Conservation (phyloP, 169 alveolate genomes). For the Eimeria sp. region DNA sequence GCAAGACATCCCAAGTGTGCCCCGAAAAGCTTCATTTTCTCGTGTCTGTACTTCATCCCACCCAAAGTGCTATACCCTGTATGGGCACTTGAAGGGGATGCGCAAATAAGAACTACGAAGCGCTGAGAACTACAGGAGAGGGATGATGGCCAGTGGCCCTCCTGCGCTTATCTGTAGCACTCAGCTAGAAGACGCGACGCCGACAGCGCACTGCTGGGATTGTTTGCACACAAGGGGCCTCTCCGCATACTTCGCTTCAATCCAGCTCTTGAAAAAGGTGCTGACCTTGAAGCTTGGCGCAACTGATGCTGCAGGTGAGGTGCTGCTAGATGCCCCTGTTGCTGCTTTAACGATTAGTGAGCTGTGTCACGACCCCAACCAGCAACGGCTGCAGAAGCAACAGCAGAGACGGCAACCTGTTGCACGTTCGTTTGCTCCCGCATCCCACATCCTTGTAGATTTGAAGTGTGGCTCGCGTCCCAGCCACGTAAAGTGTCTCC, state of each 20-base stretch:
- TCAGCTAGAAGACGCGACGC: constrained; percentile 16
- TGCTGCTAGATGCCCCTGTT: constrained; percentile 30
- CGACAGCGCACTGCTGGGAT: constrained; percentile 57
- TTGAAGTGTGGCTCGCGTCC: constrained; percentile 62
- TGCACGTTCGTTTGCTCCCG: constrained; percentile 10
- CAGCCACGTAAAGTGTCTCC: not conserved
- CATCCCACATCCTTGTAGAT: constrained; percentile 28
- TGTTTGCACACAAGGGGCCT: constrained; percentile 55
- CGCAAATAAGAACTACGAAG: not conserved
- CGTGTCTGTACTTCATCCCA: not conserved
- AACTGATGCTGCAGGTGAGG: constrained; percentile 36
- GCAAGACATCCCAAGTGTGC: not conserved
- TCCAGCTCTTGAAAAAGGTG: constrained; percentile 12
- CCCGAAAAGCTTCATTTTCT: too few relatives aligned
- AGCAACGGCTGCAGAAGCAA: not conserved
- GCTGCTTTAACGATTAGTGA: constrained; percentile 16
- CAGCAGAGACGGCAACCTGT: not conserved
- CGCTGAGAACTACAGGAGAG: not conserved
- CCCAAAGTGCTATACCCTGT: not conserved
- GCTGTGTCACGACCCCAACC: not conserved
- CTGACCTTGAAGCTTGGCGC: constrained; percentile 23
- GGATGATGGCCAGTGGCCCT: not conserved
- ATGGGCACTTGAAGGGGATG: not conserved
- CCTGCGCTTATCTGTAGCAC: not conserved
- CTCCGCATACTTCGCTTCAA: constrained; percentile 27